Evolutionary conservation across 495 filamentous ascomycete species (phyloP).

Genomic region (Penicillium desertorum): DNA sequence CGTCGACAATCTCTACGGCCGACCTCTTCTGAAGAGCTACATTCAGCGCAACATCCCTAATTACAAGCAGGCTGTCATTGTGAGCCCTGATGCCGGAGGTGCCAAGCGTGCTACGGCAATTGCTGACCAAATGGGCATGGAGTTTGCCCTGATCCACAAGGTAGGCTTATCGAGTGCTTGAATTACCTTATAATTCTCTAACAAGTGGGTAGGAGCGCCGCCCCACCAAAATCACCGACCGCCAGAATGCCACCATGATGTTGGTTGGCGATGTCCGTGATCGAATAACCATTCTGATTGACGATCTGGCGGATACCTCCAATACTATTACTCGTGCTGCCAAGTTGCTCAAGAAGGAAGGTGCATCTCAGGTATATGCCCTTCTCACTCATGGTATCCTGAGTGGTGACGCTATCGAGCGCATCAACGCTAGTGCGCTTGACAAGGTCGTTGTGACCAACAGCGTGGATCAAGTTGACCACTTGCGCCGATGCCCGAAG

Average conservation of each 20-base stretch:
- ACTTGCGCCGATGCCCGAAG: conserved; percentile 72
- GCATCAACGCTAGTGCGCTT: conserved; percentile 85
- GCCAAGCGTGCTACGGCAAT: conserved; percentile 97
- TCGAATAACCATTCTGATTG: conserved; percentile 83
- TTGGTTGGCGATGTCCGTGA: conserved; percentile 84
- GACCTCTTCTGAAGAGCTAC: conserved; percentile 83
- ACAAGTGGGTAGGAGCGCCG: conserved; percentile 72
- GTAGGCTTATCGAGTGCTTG: conserved; percentile 48
- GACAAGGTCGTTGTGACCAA: conserved; percentile 95
- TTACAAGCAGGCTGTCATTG: conserved; percentile 83
- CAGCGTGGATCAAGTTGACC: conserved; percentile 84
- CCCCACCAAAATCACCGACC: conserved; percentile 87
- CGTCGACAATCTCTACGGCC: conserved; percentile 92
- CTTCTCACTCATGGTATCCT: conserved; percentile 92
- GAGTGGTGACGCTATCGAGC: conserved; percentile 88
- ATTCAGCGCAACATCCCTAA: conserved; percentile 86
- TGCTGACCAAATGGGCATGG: conserved; percentile 86
- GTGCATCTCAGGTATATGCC: conserved; percentile 83
- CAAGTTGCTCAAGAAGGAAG: conserved; percentile 94
- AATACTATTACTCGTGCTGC: conserved; percentile 96
- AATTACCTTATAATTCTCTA: conserved; percentile 8
- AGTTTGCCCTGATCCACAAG: conserved; percentile 98
- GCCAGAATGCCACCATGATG: conserved; percentile 98
- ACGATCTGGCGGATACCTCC: conserved; percentile 92
- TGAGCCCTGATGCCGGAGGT: conserved; percentile 94